Base-by-base conservation (phyloP, 768 basidiomycete genomes). In the Hericium alpestre region DNA sequence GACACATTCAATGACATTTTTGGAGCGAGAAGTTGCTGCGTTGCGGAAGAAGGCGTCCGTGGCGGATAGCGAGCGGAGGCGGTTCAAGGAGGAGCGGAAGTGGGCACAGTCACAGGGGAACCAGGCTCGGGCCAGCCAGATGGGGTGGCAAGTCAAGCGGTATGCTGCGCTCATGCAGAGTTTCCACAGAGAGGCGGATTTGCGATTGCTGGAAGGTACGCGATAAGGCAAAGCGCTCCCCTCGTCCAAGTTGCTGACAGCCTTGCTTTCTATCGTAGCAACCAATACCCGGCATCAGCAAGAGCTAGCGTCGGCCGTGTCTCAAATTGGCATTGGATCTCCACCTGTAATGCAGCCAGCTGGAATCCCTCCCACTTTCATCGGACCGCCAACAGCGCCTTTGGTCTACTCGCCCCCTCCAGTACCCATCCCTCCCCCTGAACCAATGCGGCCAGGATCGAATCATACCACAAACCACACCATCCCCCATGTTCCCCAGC, bases 51-150 rank as follows among this genome's bases (percentile, higher is more conserved):
- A 87, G 25, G 90, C 90, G 8, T 84, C 87, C 18, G 70, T 90
- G 57, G 90, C 90, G 23, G 90, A 90, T 63, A 89, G 83, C 59
- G 89, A 93, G 70, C 80, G 87, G 18, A 78, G 90, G 41, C 77
- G 88, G 55, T 87, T 83, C 72, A 87, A 83, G 73, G 90, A 93
- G 70, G 90, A 93, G 70, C 78, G 82, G 61, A 89, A 90, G 67
- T 93, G 90, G 90, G 90, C 90, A 0, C 66, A 84, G 40, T 86
- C 86, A 18, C 83, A 86, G 66, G 88, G 88, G 0, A 90, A 93
- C 65, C 59, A 73, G 47, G 82, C 87, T 9, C 79, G 88, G 49
- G 89, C 89, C 32, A 73, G 77, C 25, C 84, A 93, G 72, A 82
- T 91, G 76, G 83, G 82, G 64, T 90, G 87, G 84, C 86, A 90